These are phyloP conservation scores for Colletotrichum sp. DNA, from an alignment of 2,329 filamentous ascomycete species.

Conservation along the genomic window DNA sequence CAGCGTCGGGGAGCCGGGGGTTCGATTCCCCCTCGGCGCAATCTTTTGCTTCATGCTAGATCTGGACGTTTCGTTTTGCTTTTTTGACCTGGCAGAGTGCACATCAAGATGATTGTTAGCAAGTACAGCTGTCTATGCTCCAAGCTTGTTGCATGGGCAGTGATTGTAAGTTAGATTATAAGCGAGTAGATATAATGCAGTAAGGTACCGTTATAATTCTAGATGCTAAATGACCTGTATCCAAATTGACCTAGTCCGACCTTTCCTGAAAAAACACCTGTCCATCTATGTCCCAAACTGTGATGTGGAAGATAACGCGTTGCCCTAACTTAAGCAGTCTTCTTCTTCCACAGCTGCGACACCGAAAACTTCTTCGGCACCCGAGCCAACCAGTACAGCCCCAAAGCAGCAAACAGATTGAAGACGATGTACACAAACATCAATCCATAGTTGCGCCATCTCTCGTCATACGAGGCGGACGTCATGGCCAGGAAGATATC, in stretches of 20 bases:
- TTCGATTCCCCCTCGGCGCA: neutral
- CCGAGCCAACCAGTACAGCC: conserved; percentile 50
- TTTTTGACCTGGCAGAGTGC: neutral
- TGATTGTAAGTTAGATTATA: rapidly evolving
- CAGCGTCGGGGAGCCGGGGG: neutral
- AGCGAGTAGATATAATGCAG: rapidly evolving
- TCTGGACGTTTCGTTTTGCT: neutral
- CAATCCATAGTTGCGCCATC: conserved; percentile 62
- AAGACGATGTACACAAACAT: conserved; percentile 57
- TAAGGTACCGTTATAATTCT: rapidly evolving
- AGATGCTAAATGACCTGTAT: neutral
- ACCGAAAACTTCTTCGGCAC: conserved; percentile 29
- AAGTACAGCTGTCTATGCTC: neutral
- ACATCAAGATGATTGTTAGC: neutral
- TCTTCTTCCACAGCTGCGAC: neutral
- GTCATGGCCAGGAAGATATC: conserved; percentile 41
- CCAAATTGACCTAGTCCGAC: rapidly evolving
- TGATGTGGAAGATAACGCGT: rapidly evolving
- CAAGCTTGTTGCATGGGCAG: rapidly evolving
- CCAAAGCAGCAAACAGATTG: conserved; percentile 53
- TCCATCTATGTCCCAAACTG: rapidly evolving
- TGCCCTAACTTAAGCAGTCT: neutral
- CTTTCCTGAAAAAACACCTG: neutral
- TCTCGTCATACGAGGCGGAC: conserved; percentile 48
- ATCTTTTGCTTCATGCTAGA: rapidly evolving